Conservation (phyloP, 768 basidiomycete genomes). For the Mycena kentingensis region DNA sequence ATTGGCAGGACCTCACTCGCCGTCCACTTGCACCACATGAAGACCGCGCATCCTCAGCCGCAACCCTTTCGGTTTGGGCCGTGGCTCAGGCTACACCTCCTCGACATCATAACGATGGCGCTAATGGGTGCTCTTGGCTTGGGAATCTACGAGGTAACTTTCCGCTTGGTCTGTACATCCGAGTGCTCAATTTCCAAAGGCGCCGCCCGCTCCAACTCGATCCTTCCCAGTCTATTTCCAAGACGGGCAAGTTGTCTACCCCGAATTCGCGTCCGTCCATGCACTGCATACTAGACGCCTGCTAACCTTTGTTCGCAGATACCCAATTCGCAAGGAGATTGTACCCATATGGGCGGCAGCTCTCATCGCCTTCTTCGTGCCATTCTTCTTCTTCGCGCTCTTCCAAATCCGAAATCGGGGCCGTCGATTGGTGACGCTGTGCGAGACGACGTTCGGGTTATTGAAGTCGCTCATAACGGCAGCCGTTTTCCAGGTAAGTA, state of each 20-base stretch:
- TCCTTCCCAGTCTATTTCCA: slow-evolving; percentile 47
- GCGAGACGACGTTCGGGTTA: slow-evolving; percentile 55
- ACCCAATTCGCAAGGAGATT: slow-evolving; percentile 52
- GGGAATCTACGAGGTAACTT: slow-evolving; percentile 54
- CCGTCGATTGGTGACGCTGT: slow-evolving; percentile 45
- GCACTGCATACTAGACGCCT: no score
- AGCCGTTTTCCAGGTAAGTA: slow-evolving; percentile 41
- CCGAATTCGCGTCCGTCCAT: slow-evolving; percentile 45
- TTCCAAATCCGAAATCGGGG: slow-evolving; percentile 57
- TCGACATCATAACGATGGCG: slow-evolving; percentile 58
- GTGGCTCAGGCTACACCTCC: slow-evolving; percentile 50
- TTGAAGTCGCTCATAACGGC: slow-evolving; percentile 50
- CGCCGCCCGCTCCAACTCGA: slow-evolving; percentile 43
- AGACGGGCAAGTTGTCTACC: slow-evolving; percentile 53
- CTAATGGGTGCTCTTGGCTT: slow-evolving; percentile 57
- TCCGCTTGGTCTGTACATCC: slow-evolving; percentile 7
- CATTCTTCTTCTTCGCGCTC: slow-evolving; percentile 56
- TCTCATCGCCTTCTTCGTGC: slow-evolving; percentile 53
- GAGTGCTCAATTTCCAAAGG: slow-evolving; percentile 1
- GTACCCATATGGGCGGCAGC: slow-evolving; percentile 57
- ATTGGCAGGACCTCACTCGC: no score
- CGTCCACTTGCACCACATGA: not conserved
- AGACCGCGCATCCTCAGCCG: not conserved
- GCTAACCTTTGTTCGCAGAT: slow-evolving; percentile 22
- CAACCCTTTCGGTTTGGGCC: slow-evolving; percentile 34